These are phyloP conservation scores for Geotrichum candidum DNA, from an alignment of 1,139 yeast species.

Conservation along the genomic window DNA sequence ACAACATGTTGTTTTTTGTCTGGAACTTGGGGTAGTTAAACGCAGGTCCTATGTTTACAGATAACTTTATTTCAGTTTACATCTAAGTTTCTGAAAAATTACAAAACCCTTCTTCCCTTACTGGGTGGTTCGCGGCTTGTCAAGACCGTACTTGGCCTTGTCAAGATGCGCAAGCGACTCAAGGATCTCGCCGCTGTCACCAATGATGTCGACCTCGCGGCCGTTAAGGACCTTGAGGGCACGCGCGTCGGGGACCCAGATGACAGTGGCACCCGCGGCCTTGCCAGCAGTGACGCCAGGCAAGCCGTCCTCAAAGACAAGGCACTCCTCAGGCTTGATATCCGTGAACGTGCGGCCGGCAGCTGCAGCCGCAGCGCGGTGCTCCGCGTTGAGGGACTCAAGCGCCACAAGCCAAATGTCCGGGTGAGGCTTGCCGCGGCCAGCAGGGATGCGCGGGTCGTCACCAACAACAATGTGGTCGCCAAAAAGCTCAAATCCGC, in stretches of 20 bases:
- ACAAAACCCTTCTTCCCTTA: neutral
- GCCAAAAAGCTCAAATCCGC: conserved; percentile 54
- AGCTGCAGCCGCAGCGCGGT: conserved; percentile 23
- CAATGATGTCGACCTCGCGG: conserved; percentile 41
- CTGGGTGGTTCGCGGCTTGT: neutral
- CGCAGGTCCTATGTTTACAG: neutral
- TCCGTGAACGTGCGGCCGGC: conserved; percentile 1
- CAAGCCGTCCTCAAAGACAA: conserved; percentile 90
- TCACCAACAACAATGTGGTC: conserved; percentile 80
- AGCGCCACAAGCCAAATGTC: conserved; percentile 87
- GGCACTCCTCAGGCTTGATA: conserved; percentile 53
- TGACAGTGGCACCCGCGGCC: conserved; percentile 77
- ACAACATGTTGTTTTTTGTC: no score
- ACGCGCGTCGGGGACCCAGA: conserved; percentile 86
- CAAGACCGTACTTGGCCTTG: conserved; percentile 41
- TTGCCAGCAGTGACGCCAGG: conserved; percentile 82
- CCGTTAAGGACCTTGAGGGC: conserved; percentile 51
- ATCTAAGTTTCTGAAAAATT: no score
- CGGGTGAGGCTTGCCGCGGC: conserved; percentile 89
- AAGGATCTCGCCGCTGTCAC: conserved; percentile 53
- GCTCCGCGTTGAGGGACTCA: conserved; percentile 50
- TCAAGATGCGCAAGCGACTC: conserved; percentile 51
- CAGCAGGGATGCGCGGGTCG: conserved; percentile 70
- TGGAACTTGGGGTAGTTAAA: no score
- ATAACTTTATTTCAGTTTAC: no score